These are phyloP conservation scores for Ceratocystis lukuohia DNA, from an alignment of 2,329 filamentous ascomycete genomes.

Conservation along the genomic window DNA sequence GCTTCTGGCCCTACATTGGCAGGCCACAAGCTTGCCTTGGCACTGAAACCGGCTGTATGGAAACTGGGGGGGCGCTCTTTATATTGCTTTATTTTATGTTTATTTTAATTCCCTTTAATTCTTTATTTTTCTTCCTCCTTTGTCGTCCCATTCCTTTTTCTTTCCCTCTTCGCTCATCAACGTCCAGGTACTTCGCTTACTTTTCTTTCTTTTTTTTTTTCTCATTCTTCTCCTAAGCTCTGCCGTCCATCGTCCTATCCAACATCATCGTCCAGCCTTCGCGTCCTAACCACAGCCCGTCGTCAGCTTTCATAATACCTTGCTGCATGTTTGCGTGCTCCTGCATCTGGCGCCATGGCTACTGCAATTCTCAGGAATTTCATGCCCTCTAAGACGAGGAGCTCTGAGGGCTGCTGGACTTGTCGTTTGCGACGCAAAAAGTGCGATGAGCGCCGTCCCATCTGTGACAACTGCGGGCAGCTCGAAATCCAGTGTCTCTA, in stretches of 20 bases:
- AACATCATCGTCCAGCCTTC: background rate
- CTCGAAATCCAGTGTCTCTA: constrained; percentile 47
- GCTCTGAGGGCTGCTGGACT: constrained; percentile 40
- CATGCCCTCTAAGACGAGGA: constrained; percentile 18
- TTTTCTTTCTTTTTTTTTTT: background rate
- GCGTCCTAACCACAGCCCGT: background rate
- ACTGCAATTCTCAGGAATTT: constrained; percentile 16
- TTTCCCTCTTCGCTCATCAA: background rate
- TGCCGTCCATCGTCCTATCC: background rate
- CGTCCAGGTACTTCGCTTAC: background rate
- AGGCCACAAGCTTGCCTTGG: background rate
- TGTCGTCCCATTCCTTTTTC: background rate
- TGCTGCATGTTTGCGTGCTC: background rate
- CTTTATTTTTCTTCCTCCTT: background rate
- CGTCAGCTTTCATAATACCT: background rate
- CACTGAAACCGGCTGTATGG: background rate
- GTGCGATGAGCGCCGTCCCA: constrained; percentile 41
- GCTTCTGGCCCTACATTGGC: background rate
- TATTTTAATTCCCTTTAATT: background rate
- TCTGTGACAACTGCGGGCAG: constrained; percentile 37
- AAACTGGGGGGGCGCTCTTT: background rate
- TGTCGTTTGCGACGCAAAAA: constrained; percentile 49
- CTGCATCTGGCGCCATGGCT: background rate
- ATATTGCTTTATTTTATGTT: background rate
- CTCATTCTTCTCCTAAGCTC: background rate